These are phyloP conservation scores for Xylaria polymorpha DNA, from an alignment of 2,329 filamentous ascomycete genomes.

Conservation along the genomic window DNA sequence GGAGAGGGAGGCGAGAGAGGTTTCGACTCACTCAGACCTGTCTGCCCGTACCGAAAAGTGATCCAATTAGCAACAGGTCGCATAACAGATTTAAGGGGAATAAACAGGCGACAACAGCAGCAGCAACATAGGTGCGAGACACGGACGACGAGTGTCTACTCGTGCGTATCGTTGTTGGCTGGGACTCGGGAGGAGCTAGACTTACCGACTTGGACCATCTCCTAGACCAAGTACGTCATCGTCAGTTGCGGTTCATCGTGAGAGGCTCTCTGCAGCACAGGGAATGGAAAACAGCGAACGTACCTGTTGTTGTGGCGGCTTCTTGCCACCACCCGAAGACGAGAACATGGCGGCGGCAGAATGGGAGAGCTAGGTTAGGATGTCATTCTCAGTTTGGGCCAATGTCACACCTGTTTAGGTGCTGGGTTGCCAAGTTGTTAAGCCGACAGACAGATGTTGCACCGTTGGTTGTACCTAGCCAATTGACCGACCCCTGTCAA, in stretches of 20 bases:
- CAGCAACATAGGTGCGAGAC: neutral
- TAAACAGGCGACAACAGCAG: neutral
- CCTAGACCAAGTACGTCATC: constrained; percentile 66
- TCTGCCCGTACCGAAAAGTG: constrained; percentile 55
- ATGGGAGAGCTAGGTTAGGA: constrained; percentile 41
- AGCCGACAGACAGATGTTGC: constrained; percentile 8
- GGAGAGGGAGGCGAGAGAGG: too few relatives aligned
- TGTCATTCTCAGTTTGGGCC: constrained; percentile 44
- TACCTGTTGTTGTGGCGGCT: constrained; percentile 78
- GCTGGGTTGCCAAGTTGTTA: constrained; percentile 12
- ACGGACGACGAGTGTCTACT: neutral
- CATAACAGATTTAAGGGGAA: neutral
- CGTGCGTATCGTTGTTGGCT: neutral
- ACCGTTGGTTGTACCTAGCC: neutral
- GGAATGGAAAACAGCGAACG: constrained; percentile 50
- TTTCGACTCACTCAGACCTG: constrained; percentile 70
- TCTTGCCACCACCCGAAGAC: constrained; percentile 74
- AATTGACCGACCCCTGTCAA: constrained; percentile 8
- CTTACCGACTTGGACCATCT: constrained; percentile 99
- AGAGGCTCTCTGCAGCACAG: neutral
- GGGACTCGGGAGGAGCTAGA: constrained; percentile 41
- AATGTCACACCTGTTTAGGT: constrained; percentile 22
- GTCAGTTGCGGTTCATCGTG: constrained; percentile 40
- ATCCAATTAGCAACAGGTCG: constrained; percentile 24
- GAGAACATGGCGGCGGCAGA: constrained; percentile 66